These are phyloP conservation scores for Cladosporium sp. DNA, from an alignment of 2,329 filamentous ascomycete species.

Conservation along the genomic window DNA sequence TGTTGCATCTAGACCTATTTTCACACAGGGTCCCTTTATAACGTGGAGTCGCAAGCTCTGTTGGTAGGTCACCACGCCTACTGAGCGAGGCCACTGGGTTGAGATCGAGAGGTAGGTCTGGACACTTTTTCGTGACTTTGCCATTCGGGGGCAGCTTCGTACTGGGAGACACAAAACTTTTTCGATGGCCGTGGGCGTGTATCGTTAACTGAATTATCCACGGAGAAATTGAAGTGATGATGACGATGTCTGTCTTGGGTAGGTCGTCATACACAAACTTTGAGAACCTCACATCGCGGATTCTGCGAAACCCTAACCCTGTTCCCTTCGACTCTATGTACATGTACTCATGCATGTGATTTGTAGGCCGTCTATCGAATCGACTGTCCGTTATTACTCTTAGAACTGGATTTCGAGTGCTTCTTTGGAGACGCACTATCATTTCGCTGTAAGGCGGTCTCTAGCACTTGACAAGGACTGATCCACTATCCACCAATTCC, in stretches of 20 bases:
- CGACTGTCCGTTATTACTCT: too few species aligned
- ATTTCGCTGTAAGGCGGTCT: too few species aligned
- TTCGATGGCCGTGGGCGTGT: background rate
- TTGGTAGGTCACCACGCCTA: too few species aligned
- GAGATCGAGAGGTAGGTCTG: background rate
- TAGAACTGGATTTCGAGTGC: too few species aligned
- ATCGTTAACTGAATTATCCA: background rate
- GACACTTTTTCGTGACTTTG: background rate
- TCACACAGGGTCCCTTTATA: background rate
- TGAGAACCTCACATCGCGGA: background rate
- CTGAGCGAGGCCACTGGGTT: too few species aligned
- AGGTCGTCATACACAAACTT: background rate
- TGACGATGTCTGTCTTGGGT: background rate
- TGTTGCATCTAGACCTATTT: background rate
- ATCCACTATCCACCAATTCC: too few species aligned
- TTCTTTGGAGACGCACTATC: too few species aligned
- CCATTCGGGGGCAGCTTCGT: background rate
- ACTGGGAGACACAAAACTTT: background rate
- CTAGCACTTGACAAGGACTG: too few species aligned
- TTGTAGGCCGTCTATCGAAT: too few species aligned
- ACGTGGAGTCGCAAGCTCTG: background rate
- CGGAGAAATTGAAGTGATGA: background rate
- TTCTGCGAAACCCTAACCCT: background rate
- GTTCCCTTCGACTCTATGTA: too few species aligned
- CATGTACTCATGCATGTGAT: background rate